Evolutionary conservation across 306 rosid species (phyloP).

Genomic region (Alnus glutinosa): DNA sequence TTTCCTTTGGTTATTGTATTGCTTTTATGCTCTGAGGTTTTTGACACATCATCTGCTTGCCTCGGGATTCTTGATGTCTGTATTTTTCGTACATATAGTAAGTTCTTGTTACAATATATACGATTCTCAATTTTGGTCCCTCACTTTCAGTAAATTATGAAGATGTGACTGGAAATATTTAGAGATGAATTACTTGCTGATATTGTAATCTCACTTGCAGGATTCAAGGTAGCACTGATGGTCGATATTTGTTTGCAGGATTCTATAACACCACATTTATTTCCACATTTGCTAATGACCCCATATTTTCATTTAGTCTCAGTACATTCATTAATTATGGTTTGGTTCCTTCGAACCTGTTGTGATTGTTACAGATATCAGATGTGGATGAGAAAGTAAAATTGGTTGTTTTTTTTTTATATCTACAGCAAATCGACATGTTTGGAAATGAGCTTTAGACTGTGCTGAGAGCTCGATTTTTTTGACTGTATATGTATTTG

Average conservation of each 20-base stretch:
- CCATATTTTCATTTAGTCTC: not conserved
- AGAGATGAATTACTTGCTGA: not conserved
- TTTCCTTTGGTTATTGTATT: constrained; percentile 5
- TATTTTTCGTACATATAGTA: not conserved
- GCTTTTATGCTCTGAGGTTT: not conserved
- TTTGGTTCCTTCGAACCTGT: not conserved
- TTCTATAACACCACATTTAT: not conserved
- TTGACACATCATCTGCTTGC: not conserved
- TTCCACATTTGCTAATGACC: not conserved
- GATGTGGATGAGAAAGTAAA: not conserved
- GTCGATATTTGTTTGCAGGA: not conserved
- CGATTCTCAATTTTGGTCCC: constrained; percentile 3
- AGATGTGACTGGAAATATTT: not conserved
- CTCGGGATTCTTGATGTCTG: not conserved
- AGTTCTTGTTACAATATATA: not conserved
- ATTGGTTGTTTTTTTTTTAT: not conserved
- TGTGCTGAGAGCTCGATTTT: not conserved
- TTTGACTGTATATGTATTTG: not conserved
- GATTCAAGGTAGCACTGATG: not conserved
- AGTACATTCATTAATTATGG: not conserved
- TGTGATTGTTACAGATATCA: not conserved
- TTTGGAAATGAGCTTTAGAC: not conserved
- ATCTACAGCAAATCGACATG: not conserved
- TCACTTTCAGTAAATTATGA: not conserved
- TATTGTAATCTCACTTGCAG: not conserved